phyloP scores from a whole-genome alignment of 352 stramenopile species.

The Globisporangium cederbergense region DNA sequence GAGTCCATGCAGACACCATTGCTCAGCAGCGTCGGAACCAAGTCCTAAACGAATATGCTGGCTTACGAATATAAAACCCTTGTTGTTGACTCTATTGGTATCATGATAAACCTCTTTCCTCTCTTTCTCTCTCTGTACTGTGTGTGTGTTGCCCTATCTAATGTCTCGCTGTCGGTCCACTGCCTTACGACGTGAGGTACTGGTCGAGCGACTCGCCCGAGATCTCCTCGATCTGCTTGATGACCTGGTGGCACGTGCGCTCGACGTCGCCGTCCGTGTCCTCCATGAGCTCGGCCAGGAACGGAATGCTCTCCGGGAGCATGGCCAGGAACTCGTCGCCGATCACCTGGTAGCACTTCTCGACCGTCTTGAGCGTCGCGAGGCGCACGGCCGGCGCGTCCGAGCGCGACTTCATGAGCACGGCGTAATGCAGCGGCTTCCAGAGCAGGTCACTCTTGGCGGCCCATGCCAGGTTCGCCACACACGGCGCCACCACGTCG shows the following conservation, averaged over 20 bases:
- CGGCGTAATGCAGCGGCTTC: conserved; percentile 87
- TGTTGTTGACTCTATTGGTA: conserved; percentile 7
- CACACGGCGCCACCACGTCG: conserved; percentile 55
- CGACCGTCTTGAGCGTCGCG: conserved; percentile 71
- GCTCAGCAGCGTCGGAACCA: not conserved
- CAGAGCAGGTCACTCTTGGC: conserved; percentile 86
- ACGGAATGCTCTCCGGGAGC: conserved; percentile 88
- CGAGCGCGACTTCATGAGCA: conserved; percentile 86
- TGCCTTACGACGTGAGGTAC: conserved; percentile 65
- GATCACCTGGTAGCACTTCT: conserved; percentile 85
- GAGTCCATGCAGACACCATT: no score
- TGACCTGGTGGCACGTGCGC: conserved; percentile 81
- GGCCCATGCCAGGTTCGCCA: conserved; percentile 83
- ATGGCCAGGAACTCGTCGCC: conserved; percentile 88
- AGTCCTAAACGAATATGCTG: not conserved
- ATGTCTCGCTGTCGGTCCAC: no score
- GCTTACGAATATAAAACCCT: not conserved
- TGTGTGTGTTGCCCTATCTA: not conserved
- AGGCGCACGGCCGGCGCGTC: conserved; percentile 61
- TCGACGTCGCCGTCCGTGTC: conserved; percentile 84
- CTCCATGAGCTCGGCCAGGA: conserved; percentile 87
- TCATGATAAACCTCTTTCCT: conserved; percentile 1
- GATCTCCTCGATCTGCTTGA: conserved; percentile 89
- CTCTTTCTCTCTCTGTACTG: not conserved
- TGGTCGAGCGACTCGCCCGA: conserved; percentile 87